These are phyloP conservation scores for Acidomyces sp. DNA, from an alignment of 495 filamentous ascomycete genomes.

Conservation along the genomic window DNA sequence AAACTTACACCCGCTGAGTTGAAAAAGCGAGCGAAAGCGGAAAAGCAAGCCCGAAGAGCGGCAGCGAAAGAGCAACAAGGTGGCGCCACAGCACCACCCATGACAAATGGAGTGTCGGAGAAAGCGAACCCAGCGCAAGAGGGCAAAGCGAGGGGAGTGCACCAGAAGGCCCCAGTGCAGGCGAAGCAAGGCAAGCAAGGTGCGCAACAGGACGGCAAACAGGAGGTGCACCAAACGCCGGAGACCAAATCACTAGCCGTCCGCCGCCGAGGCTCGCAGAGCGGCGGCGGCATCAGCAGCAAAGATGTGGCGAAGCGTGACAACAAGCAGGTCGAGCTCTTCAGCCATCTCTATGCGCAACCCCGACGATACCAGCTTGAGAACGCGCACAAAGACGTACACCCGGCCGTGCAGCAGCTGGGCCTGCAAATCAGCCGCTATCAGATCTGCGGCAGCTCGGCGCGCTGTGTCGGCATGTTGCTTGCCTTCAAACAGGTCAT, in stretches of 20 bases:
- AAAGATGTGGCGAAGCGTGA: conserved; percentile 40
- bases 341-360: conserved; percentile 73
- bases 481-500: conserved; percentile 89
- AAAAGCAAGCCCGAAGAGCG: conserved; percentile 27
- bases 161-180: conserved; percentile 20
- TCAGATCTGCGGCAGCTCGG: conserved; percentile 77
- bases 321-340: conserved; percentile 62
- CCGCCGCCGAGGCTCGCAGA: conserved; percentile 15
- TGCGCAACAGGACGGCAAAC: conserved; percentile 8
- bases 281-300: conserved; percentile 15
- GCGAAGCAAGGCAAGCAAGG: conserved; percentile 14
- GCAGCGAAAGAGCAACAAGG: conserved; percentile 22
- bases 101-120: conserved; percentile 17
- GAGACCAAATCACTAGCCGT: conserved; percentile 10
- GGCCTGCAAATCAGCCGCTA: conserved; percentile 87
- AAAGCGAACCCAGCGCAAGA: conserved; percentile 23
- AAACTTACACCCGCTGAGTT: conserved; percentile 25
- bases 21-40: conserved; percentile 32
- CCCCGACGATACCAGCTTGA: conserved; percentile 55
- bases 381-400: conserved; percentile 74
- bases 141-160: conserved; percentile 15
- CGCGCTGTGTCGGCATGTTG: conserved; percentile 74
- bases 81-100: conserved; percentile 2
- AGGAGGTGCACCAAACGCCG: conserved; percentile 17
- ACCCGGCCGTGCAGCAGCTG: conserved; percentile 71